A percentile compares a stretch with the other conserved stretches of the same genome.
phyloP scores from a whole-genome alignment of 306 rosid genomes.

The Acmispon strigosus region DNA sequence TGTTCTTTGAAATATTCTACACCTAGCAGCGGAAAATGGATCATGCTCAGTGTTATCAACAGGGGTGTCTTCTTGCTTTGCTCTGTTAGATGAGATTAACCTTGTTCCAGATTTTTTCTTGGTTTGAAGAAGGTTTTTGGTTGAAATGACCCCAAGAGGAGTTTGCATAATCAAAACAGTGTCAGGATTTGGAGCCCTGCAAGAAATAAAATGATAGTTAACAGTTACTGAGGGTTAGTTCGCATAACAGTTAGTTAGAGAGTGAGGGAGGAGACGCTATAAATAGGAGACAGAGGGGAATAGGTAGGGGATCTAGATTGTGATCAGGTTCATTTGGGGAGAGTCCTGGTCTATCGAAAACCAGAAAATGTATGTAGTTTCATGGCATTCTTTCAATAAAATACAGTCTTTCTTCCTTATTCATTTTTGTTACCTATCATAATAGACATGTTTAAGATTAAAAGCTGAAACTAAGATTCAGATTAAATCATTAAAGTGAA shows the following conservation, averaged over 20 bases:
- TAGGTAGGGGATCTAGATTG: too few species aligned
- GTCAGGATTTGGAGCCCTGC: conserved; percentile 98
- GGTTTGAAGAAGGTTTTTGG: conserved; percentile 83
- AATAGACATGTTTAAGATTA: conserved; percentile 27
- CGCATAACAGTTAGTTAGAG: too few species aligned
- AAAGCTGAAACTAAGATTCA: conserved; percentile 2
- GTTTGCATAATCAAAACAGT: conserved; percentile 93
- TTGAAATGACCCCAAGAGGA: conserved; percentile 82
- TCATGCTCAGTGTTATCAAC: conserved; percentile 55
- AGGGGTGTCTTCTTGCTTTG: conserved; percentile 47
- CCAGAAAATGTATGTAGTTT: too few species aligned
- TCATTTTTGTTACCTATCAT: too few species aligned
- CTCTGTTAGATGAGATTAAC: conserved; percentile 71
- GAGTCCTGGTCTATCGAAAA: too few species aligned
- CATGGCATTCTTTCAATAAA: too few species aligned
- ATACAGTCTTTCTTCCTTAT: too few species aligned
- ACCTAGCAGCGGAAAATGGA: conserved; percentile 84
- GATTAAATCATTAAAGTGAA: conserved; percentile 6
- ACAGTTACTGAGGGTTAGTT: too few species aligned
- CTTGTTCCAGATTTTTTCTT: conserved; percentile 83
- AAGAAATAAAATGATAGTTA: background rate
- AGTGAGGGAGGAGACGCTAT: too few species aligned
- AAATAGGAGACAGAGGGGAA: too few species aligned
- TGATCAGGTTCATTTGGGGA: too few species aligned
- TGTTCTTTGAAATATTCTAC: conserved; percentile 70